These are phyloP conservation scores for Ophiosphaerella korrae DNA, from an alignment of 2,329 filamentous ascomycete species.

Conservation along the genomic window DNA sequence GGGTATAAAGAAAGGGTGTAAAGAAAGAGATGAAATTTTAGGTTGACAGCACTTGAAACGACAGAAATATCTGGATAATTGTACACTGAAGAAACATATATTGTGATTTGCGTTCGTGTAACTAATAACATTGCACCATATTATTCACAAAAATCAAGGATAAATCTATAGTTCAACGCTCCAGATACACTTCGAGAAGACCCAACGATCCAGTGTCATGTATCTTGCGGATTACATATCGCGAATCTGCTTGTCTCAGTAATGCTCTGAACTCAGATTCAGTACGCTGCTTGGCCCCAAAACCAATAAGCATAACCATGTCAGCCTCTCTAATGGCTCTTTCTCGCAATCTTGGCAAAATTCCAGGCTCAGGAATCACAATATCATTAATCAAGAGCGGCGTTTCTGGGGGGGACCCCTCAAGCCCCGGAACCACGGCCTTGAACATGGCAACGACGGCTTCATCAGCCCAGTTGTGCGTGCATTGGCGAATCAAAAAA, in stretches of 20 bases:
- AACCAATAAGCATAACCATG: constrained; percentile 27
- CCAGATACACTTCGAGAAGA: constrained; percentile 6
- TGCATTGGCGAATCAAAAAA: constrained; percentile 46
- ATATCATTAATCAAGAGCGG: constrained; percentile 40
- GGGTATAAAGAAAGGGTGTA: too few relatives aligned
- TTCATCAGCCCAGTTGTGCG: constrained; percentile 48
- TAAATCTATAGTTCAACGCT: too few relatives aligned
- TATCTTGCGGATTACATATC: constrained; percentile 24
- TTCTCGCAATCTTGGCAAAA: constrained; percentile 19
- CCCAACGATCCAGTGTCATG: constrained; percentile 1
- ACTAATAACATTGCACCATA: too few relatives aligned
- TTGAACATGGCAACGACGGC: constrained; percentile 43
- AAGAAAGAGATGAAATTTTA: too few relatives aligned
- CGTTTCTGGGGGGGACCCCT: constrained; percentile 22
- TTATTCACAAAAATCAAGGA: too few relatives aligned
- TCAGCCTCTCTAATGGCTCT: constrained; percentile 32
- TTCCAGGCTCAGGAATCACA: constrained; percentile 28
- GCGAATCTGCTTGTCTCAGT: constrained; percentile 25
- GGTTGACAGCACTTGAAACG: too few relatives aligned
- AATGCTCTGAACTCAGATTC: constrained; percentile 11
- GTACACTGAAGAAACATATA: too few relatives aligned
- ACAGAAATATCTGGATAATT: too few relatives aligned
- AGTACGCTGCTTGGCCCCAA: constrained; percentile 21
- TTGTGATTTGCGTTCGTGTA: too few relatives aligned
- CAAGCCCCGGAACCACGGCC: constrained; percentile 39